Percentiles rank a stretch among this genome's conserved stretches.
Evolutionary conservation across 345 rosid species (phyloP).

Genomic region (Nephelium lappaceum): DNA sequence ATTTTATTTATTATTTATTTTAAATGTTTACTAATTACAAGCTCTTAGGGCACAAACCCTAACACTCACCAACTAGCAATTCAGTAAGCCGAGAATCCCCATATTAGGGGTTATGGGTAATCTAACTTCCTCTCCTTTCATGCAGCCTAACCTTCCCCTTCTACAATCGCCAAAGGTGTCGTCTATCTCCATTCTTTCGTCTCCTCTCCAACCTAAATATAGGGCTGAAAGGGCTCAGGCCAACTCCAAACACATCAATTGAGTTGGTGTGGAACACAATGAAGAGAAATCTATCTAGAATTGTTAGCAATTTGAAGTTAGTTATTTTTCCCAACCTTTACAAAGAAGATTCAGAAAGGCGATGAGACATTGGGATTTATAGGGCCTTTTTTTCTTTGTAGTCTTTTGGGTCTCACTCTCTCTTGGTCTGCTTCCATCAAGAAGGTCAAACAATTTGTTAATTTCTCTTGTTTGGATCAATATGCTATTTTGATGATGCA

Average conservation of each 20-base stretch:
- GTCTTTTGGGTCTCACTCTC: conserved; percentile 83
- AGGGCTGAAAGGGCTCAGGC: conserved; percentile 57
- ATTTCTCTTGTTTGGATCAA: too few relatives aligned
- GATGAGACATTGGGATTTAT: conserved; percentile 94
- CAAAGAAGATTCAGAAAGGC: conserved; percentile 98
- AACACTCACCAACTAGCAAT: too few relatives aligned
- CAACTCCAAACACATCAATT: conserved; percentile 81
- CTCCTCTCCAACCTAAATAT: conserved; percentile 31
- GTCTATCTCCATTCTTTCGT: conserved; percentile 45
- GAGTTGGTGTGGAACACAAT: conserved; percentile 98
- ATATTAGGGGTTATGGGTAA: too few relatives aligned
- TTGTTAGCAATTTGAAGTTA: conserved; percentile 90
- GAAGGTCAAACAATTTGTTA: conserved; percentile 41
- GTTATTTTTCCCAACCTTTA: conserved; percentile 92
- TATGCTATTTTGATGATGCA: too few relatives aligned
- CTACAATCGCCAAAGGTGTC: conserved; percentile 45
- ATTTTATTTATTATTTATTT: too few relatives aligned
- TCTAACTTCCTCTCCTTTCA: conserved; percentile 56
- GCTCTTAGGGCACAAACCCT: too few relatives aligned
- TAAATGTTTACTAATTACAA: too few relatives aligned
- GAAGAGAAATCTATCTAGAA: conserved; percentile 92
- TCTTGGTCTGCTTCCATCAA: conserved; percentile 80
- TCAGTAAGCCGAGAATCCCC: too few relatives aligned
- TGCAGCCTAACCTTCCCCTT: conserved; percentile 64
- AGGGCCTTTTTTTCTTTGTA: conserved; percentile 97